Evolutionary conservation across 129 eudicot genomes (phyloP).

Genomic region (Chrysanthemum lavandulifolium): DNA sequence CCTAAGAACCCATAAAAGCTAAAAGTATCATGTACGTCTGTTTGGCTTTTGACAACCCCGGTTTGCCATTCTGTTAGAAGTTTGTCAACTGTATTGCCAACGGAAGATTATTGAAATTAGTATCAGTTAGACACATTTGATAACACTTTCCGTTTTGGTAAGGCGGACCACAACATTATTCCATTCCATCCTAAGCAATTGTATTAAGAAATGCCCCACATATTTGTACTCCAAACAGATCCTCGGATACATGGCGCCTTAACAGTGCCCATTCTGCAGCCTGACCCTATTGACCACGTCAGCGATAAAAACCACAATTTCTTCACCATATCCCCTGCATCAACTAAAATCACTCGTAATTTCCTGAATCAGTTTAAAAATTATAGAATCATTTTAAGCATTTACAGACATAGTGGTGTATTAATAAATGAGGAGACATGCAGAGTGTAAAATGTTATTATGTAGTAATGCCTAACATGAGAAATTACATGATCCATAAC

Average conservation of each 20-base stretch:
- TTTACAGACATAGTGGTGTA: not conserved
- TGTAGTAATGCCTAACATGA: constrained; percentile 51
- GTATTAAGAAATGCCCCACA: too few relatives aligned
- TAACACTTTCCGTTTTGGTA: constrained; percentile 50
- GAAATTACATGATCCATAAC: constrained; percentile 99
- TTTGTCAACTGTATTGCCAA: constrained; percentile 59
- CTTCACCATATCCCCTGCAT: too few relatives aligned
- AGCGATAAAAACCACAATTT: too few relatives aligned
- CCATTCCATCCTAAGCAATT: not conserved
- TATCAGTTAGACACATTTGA: constrained; percentile 71
- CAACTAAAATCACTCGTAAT: too few relatives aligned
- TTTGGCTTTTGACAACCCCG: constrained; percentile 32
- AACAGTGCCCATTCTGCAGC: too few relatives aligned
- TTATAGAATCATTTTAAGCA: constrained; percentile 3
- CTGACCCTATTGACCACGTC: too few relatives aligned
- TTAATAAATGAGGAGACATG: not conserved
- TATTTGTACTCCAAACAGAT: too few relatives aligned
- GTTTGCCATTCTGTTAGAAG: constrained; percentile 70
- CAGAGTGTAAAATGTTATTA: not conserved
- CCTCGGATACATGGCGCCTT: too few relatives aligned
- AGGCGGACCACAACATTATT: constrained; percentile 74
- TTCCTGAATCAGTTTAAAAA: too few relatives aligned
- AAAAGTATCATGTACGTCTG: constrained; percentile 56
- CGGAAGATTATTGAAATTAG: constrained; percentile 55
- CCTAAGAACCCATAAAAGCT: constrained; percentile 69